Evolutionary conservation across 331 rosid genomes (phyloP).

Genomic region (Phaseolus coccineus): DNA sequence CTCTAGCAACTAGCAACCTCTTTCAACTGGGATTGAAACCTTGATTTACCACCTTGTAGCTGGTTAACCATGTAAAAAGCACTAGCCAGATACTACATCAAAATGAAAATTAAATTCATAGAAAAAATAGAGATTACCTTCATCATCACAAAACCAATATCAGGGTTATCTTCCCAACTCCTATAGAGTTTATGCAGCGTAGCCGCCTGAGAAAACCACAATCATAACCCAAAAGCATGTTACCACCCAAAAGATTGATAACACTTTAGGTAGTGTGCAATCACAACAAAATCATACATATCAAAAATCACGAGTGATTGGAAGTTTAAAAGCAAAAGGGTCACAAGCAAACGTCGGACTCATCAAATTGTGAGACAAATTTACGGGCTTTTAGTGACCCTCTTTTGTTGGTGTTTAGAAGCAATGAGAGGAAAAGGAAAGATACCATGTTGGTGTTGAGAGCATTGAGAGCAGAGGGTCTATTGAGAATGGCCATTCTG

Average conservation of each 20-base stretch:
- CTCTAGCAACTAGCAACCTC: too few species aligned
- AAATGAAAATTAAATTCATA: not conserved
- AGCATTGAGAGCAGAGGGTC: conserved; percentile 82
- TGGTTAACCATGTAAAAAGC: not conserved
- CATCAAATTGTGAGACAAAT: not conserved
- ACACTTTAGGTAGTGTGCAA: not conserved
- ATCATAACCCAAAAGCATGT: not conserved
- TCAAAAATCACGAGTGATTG: not conserved
- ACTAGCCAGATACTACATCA: not conserved
- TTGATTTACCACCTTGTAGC: too few species aligned
- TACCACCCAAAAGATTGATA: not conserved
- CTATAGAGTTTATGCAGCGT: conserved; percentile 68
- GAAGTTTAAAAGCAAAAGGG: not conserved
- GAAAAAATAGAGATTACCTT: conserved; percentile 59
- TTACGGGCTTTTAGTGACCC: not conserved
- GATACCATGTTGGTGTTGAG: conserved; percentile 65
- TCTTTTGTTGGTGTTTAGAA: too few species aligned
- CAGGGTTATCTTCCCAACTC: conserved; percentile 82
- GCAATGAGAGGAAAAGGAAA: not conserved
- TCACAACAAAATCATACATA: not conserved
- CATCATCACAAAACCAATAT: conserved; percentile 76
- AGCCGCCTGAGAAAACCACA: conserved; percentile 57
- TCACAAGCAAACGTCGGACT: not conserved
- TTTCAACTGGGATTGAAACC: too few species aligned
- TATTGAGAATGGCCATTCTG: conserved; percentile 76